Evolutionary conservation across 768 basidiomycete species (phyloP), one percentile per base, ranked within the genome.

Genomic region (Termitomyces sp.): DNA sequence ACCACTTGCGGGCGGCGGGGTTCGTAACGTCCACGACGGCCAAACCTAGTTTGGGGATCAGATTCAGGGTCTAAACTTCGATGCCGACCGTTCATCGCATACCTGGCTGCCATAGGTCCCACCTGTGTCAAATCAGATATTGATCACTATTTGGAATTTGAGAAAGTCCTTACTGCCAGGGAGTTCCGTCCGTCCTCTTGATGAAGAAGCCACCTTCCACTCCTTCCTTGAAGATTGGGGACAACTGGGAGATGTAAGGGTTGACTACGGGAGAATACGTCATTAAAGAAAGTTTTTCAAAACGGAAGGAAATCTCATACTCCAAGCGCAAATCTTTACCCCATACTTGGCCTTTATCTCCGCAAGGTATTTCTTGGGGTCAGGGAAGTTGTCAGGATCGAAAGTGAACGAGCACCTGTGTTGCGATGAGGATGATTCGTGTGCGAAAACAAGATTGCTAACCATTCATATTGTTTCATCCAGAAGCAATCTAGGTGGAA

Each of bases 401-500:
- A 88, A 89, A 1, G 85, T 85, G 70, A 89, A 91, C 12, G 83
- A 85, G 59, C 84, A 85, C 82, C 83, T 84, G 44, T 59, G 65
- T 65, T 56, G 38, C 16, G 39, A 16, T 46, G 52, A 58, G 29
- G n/a, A 12, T 36, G 18, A 16, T 16, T 22, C 36, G 27, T 23
- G 16, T 33, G n/a, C 39, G 20, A 39, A 20, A 31, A 31, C 31
- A 11, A 3, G 60, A 60, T 69, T 45, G 18, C 44, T 23, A 50
- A 79, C 84, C 84, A 86, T 68, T 85, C 82, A 62, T 85, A 84
- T 66, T 82, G 80, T 61, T 83, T 84, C 83, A 84, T 85, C 83
- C 84, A 86, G 66, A 88, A 90, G 63, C 86, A 89, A 63, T 89
- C 88, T 38, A 89, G 64, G 60, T 91, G 88, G 72, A 89, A 86